These are phyloP conservation scores for Posidonia australis DNA, from an alignment of 106 monocot genomes.

Conservation along the genomic window DNA sequence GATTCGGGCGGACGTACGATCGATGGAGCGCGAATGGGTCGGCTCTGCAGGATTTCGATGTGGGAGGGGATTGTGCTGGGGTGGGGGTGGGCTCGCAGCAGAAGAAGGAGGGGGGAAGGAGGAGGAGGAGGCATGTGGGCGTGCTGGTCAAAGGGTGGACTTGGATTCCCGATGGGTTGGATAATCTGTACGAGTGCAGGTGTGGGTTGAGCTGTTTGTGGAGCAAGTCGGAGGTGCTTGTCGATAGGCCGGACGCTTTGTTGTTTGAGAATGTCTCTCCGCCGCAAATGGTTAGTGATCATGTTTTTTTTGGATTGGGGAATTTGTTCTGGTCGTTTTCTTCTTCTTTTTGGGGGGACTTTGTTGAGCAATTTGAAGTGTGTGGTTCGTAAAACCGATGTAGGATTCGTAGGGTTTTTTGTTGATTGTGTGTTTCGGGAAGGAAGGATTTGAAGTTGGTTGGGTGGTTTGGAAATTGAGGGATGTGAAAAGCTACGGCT, in stretches of 20 bases:
- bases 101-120: slow-evolving; percentile 1
- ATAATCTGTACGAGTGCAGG: slow-evolving; percentile 56
- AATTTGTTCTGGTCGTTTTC: not conserved
- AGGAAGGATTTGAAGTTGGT: too few species aligned
- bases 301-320: not conserved
- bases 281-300: slow-evolving; percentile 28
- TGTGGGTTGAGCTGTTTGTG: slow-evolving; percentile 75
- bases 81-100: slow-evolving; percentile 14
- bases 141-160: slow-evolving; percentile 83
- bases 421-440: too few species aligned
- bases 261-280: slow-evolving; percentile 57
- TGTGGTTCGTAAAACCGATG: too few species aligned
- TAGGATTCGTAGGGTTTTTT: too few species aligned
- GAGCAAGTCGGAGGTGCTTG: slow-evolving; percentile 64
- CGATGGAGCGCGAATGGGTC: too few species aligned
- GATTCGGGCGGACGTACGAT: slow-evolving; percentile 18
- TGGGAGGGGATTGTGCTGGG: slow-evolving; percentile 21
- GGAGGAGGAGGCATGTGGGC: slow-evolving; percentile 29
- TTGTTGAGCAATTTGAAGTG: too few species aligned
- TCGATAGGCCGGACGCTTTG: slow-evolving; percentile 61
- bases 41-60: not conserved
- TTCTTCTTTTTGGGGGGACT: too few species aligned
- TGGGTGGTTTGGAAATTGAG: too few species aligned
- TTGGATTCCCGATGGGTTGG: slow-evolving; percentile 79
- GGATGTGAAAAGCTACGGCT: too few species aligned